Base-by-base conservation (phyloP, 179 eudicot species). In the Vitellaria paradoxa region DNA sequence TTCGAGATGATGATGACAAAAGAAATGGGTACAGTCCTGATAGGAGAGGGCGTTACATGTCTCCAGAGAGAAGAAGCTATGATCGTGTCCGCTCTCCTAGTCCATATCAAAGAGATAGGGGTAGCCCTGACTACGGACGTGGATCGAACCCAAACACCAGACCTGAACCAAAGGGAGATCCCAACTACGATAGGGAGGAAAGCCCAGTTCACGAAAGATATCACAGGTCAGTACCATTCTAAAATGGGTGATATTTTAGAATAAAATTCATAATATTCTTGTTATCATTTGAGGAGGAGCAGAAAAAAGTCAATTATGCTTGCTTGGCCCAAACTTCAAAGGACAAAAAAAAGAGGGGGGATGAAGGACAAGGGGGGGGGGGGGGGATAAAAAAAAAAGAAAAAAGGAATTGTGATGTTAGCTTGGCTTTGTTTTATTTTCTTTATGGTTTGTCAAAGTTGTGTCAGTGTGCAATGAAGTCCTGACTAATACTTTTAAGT, bases 1-100 rank as follows among this genome's bases (percentile, higher is more conserved):
- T 85, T 14, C 87, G 85, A 17, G 93, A 85, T 20, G 88, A 92
- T 82, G 90, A 85, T 77, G 93, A 86, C 53, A 87, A 77, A 73
- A 83, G 82, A 82, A 87, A 84, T 68, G 97, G 89, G 6, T 40
- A 78, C 65, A 88, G 89, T 85, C 88, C 93, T 67, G 91, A 87
- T n/a, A 77, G 89, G 81, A 87, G 84, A 65, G 76, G 67, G 23
- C 90, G 90, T 79, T 89, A 86, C 55, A 79, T 85, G 67, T 90
- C 92, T 18, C 90, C 91, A 45, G 82, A 78, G 60, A 81, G 89
- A 73, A 85, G 77, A 24, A 26, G 46, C 46, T 63, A 62, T 63
- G 77, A 49, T 47, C 77, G 61, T 55, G 57, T 86, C 24, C 82
- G 87, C 53, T 89, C 93, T 65, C 90, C 91, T 30, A 90, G 92